A percentile compares a stretch with the other conserved stretches of the same genome.
phyloP scores from a whole-genome alignment of 495 filamentous ascomycete genomes.

The Neurospora sublineolata region DNA sequence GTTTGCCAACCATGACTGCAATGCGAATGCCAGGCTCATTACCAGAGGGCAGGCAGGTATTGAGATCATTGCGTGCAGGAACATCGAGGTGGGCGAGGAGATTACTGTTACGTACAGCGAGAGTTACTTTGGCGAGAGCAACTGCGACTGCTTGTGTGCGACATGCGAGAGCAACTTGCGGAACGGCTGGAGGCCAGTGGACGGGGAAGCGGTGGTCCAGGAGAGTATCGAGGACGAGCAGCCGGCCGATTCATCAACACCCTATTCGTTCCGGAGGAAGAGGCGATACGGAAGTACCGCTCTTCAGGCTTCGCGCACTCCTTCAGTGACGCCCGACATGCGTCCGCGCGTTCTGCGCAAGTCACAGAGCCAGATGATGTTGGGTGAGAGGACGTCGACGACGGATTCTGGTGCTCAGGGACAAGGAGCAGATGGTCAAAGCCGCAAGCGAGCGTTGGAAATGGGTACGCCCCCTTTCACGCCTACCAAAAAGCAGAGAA shows the following conservation, averaged over 20 bases:
- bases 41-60: slow-evolving; percentile 78
- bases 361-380: slow-evolving; percentile 19
- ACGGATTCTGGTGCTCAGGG: slow-evolving; percentile 3
- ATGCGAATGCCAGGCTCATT: slow-evolving; percentile 77
- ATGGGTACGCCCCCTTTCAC: slow-evolving; percentile 35
- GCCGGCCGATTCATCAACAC: background rate
- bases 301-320: slow-evolving; percentile 28
- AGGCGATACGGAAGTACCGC: slow-evolving; percentile 29
- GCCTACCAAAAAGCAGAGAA: slow-evolving; percentile 32
- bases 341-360: slow-evolving; percentile 31
- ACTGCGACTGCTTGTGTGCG: slow-evolving; percentile 86
- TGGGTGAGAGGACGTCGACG: slow-evolving; percentile 19
- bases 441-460: background rate
- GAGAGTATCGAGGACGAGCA: slow-evolving; percentile 33
- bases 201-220: slow-evolving; percentile 28
- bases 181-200: slow-evolving; percentile 66
- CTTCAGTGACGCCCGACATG: slow-evolving; percentile 38
- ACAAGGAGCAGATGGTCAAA: background rate
- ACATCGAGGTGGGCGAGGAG: slow-evolving; percentile 82
- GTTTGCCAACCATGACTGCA: slow-evolving; percentile 95
- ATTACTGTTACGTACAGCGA: slow-evolving; percentile 94
- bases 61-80: slow-evolving; percentile 64
- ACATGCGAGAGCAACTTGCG: slow-evolving; percentile 66
- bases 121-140: slow-evolving; percentile 90
- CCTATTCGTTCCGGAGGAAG: slow-evolving; percentile 33